These are phyloP conservation scores for Trichophaea hybrida DNA, from an alignment of 2,329 filamentous ascomycete species.

Conservation along the genomic window DNA sequence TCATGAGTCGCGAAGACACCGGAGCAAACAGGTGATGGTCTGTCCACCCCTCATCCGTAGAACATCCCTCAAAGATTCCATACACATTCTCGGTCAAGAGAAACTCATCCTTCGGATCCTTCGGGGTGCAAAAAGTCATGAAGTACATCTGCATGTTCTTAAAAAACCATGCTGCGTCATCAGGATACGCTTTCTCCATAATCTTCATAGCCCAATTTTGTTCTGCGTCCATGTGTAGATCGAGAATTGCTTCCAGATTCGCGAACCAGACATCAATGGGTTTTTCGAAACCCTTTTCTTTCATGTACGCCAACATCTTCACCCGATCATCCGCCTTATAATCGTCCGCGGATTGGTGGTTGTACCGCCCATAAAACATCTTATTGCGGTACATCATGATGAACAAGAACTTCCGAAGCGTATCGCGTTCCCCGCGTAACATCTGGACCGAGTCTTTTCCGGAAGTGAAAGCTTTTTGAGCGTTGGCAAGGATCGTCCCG, in stretches of 20 bases:
- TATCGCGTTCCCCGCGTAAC: neutral
- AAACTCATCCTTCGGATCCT: conserved; percentile 1
- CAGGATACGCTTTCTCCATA: neutral
- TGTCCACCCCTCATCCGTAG: neutral
- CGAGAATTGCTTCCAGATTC: conserved; percentile 1
- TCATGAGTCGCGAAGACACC: neutral
- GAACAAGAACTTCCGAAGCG: conserved; percentile 10
- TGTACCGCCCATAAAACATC: conserved; percentile 3
- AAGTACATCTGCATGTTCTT: neutral
- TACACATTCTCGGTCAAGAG: conserved; percentile 2
- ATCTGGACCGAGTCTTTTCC: neutral
- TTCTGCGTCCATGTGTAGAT: conserved; percentile 2
- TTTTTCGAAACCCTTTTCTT: neutral
- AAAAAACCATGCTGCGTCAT: conserved; percentile 5
- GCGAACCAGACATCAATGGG: conserved; percentile 5
- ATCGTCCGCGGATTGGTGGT: neutral
- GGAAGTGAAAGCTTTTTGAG: neutral
- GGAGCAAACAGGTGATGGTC: conserved; percentile 7
- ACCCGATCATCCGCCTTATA: neutral
- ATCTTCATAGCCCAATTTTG: neutral
- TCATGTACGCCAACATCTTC: neutral
- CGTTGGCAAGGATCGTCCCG: neutral
- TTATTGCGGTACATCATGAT: conserved; percentile 6
- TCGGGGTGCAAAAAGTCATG: neutral
- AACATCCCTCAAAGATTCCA: conserved; percentile 3